Evolutionary conservation across 345 rosid genomes (phyloP).

Genomic region (Raphanus sativus): DNA sequence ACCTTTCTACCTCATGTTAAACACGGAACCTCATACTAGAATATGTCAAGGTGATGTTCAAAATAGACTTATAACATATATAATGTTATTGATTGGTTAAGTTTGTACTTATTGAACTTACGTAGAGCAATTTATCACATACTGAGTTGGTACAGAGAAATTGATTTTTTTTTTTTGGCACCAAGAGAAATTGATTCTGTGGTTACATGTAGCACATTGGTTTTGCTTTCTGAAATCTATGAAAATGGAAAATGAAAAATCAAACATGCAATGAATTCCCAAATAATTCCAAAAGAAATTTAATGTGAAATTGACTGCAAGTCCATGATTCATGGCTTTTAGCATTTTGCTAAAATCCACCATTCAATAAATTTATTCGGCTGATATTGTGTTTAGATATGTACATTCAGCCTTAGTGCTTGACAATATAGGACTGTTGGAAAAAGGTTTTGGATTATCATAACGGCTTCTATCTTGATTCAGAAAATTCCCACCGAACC

Average conservation of each 20-base stretch:
- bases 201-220: slow-evolving; percentile 3
- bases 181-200: not conserved
- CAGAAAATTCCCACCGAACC: slow-evolving; percentile 28
- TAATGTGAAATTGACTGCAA: slow-evolving; percentile 32
- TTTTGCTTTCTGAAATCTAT: not conserved
- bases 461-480: slow-evolving; percentile 29
- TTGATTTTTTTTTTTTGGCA: no score
- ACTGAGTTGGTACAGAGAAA: not conserved
- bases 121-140: not conserved
- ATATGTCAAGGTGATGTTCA: slow-evolving; percentile 29
- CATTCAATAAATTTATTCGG: slow-evolving; percentile 23
- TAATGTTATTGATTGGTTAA: not conserved
- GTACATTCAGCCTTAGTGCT: not conserved
- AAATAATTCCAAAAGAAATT: slow-evolving; percentile 34
- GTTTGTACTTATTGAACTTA: not conserved
- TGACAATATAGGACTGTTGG: not conserved
- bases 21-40: slow-evolving; percentile 10
- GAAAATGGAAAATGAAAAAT: not conserved
- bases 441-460: slow-evolving; percentile 3
- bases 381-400: slow-evolving; percentile 10
- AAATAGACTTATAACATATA: slow-evolving; percentile 15
- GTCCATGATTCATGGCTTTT: slow-evolving; percentile 43
- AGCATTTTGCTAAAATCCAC: slow-evolving; percentile 26
- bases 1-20: slow-evolving; percentile 6
- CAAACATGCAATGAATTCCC: slow-evolving; percentile 20